Evolutionary conservation across 164 flowering plant species (phyloP), one percentile per base, ranked within the genome.

Genomic region (Magnolia officinalis): DNA sequence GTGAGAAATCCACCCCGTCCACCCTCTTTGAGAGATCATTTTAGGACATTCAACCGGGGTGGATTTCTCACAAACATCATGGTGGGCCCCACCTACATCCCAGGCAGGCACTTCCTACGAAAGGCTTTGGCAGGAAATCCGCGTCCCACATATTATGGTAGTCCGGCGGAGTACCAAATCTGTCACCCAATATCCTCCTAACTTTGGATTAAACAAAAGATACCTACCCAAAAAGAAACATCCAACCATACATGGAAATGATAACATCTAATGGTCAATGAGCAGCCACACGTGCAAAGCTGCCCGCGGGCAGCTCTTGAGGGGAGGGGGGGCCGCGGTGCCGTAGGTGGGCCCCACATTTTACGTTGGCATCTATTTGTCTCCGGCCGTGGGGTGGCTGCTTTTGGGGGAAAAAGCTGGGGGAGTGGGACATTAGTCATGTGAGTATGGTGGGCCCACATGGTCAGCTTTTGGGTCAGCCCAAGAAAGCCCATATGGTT

Each of bases 371-470:
- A 77, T 77, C 66, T 75, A 75, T 66, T 77, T 77, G 78, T 77
- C 78, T 58, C 6, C 58, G 64, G 49, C 76, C 64, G 73, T 76
- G 55, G 73, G 66, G 29, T 24, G 58, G 76, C 7, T 74, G 50
- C 67, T 63, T 74, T 73, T 72, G n/a, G 66, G 69, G 50, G 55
- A 29, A 65, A 71, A 58, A 74, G 74, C 69, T 63, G 73, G 10
- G 71, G 21, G 72, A 66, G 49, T 21, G 75, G 78, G 83, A 74
- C 76, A 72, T 74, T 10, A 67, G 29, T 75, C 83, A 81, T 81
- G 83, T 77, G 83, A 68, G 71, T 72, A 67, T 61, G 83, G 80
- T 81, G 73, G 23, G 45, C 45, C 69, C 50, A 66, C 52, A 20
- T 6, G 50, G 55, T 52, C 78, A 76, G 74, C 78, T 76, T 76